Evolutionary conservation across 495 filamentous ascomycete species (phyloP), one percentile per base, ranked within the genome.

Genomic region (Ascobolus immersus): DNA sequence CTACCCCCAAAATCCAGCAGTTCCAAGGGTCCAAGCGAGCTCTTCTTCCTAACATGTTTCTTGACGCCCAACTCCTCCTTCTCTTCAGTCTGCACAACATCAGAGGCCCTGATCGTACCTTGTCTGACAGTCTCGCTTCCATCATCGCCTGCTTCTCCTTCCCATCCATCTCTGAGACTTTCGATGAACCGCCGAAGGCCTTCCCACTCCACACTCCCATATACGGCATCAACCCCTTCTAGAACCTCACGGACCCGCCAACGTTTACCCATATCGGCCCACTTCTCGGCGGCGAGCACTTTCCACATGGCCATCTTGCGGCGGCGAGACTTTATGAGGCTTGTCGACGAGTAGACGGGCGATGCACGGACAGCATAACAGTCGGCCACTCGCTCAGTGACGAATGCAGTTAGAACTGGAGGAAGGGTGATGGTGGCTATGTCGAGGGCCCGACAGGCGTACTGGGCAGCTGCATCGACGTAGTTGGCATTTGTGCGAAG

Each of bases 301-400:
- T 69, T 74, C 84, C 89, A 96, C 51, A 92, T 64, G 0, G 77
- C 89, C 6, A 79, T 73, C 53, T 92, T 94, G 17, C 86, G 61
- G 31, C 57, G 60, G 35, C 86, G 57, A 4, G 64, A 56, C 2
- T 17, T n/a, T n/a, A n/a, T n/a, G n/a, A n/a, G n/a, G n/a, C n/a
- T n/a, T n/a, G n/a, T n/a, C n/a, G n/a, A n/a, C n/a, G n/a, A n/a
- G n/a, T n/a, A n/a, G n/a, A n/a, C n/a, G 3, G 78, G 79, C 61
- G 68, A 75, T 23, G 51, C 54, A n/a, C 68, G 73, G 1, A 75
- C 65, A 0, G 67, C 69, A 51, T 80, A 92, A 53, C 80, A 90
- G 2, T 76, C 66, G 4, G 77, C 71, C 7, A 91, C 60, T 21
- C 89, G 65, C 54, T 94, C 82, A 5, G 70, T 74, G 34, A 89